Evolutionary conservation across 441 rosid species (phyloP).

Genomic region (Rhodomyrtus psidioides): DNA sequence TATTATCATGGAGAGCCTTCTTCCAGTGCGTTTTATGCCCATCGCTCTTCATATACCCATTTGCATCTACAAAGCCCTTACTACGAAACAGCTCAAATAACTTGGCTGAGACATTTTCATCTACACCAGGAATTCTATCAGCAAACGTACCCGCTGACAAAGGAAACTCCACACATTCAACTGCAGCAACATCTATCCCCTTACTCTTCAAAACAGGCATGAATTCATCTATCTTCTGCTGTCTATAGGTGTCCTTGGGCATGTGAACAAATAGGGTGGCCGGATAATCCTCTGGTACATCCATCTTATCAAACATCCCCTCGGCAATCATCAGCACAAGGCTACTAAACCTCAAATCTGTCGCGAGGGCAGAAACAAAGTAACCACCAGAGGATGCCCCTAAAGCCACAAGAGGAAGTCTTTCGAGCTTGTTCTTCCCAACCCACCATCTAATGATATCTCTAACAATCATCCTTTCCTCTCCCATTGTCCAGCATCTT

Average conservation of each 20-base stretch:
- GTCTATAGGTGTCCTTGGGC: conserved; percentile 70
- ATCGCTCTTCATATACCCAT: conserved; percentile 70
- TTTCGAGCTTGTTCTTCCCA: conserved; percentile 36
- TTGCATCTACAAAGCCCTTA: conserved; percentile 53
- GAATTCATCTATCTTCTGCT: conserved; percentile 53
- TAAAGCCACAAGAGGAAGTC: conserved; percentile 73
- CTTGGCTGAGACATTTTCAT: conserved; percentile 32
- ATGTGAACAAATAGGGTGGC: conserved; percentile 87
- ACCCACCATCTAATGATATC: conserved; percentile 54
- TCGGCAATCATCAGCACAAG: conserved; percentile 78
- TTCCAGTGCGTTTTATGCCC: conserved; percentile 68
- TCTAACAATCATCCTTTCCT: conserved; percentile 46
- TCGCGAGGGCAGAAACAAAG: conserved; percentile 75
- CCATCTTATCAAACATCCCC: conserved; percentile 59
- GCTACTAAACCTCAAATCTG: conserved; percentile 49
- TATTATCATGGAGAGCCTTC: conserved; percentile 31
- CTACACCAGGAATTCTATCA: conserved; percentile 58
- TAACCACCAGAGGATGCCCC: conserved; percentile 97
- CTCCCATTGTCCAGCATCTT: conserved; percentile 62
- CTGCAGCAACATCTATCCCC: conserved; percentile 69
- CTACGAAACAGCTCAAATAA: conserved; percentile 43
- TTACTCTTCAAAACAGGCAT: conserved; percentile 39
- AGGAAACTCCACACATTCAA: conserved; percentile 64
- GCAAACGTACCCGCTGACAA: conserved; percentile 41
- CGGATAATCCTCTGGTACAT: conserved; percentile 45